phyloP scores from a whole-genome alignment of 352 stramenopile genomes.

The Pythium dissotocum region DNA sequence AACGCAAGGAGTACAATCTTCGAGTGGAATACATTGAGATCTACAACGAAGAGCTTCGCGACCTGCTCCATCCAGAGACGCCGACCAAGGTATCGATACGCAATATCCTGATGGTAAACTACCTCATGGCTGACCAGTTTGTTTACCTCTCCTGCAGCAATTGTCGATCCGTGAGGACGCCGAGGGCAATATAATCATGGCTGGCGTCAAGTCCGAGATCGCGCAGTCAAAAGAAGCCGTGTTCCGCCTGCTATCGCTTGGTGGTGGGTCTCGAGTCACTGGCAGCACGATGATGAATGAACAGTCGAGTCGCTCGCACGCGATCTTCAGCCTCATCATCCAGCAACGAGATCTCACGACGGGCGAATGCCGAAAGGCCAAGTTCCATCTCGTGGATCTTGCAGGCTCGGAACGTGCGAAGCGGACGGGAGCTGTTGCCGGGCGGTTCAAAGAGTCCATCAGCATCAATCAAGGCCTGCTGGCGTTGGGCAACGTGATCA shows the following conservation, averaged over 20 bases:
- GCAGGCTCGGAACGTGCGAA: slow-evolving; percentile 94
- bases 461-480: slow-evolving; percentile 96
- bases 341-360: slow-evolving; percentile 58
- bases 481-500: slow-evolving; percentile 96
- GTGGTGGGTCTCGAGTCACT: slow-evolving; percentile 74
- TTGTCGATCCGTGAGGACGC: slow-evolving; percentile 78
- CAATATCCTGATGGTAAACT: too few relatives aligned
- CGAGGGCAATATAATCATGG: slow-evolving; percentile 77
- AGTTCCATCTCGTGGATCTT: slow-evolving; percentile 96
- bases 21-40: slow-evolving; percentile 97
- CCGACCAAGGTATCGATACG: slow-evolving; percentile 45
- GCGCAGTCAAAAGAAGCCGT: slow-evolving; percentile 81
- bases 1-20: slow-evolving; percentile 81
- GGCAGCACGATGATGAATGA: slow-evolving; percentile 92
- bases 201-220: slow-evolving; percentile 81
- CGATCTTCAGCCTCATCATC: slow-evolving; percentile 89
- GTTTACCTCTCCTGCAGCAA: slow-evolving; percentile 32
- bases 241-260: slow-evolving; percentile 78
- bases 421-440: slow-evolving; percentile 86
- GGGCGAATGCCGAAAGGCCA: slow-evolving; percentile 63
- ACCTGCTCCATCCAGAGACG: slow-evolving; percentile 90
- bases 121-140: not conserved
- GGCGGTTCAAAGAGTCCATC: slow-evolving; percentile 92
- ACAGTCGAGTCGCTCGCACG: slow-evolving; percentile 88
- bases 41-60: slow-evolving; percentile 98